Evolutionary conservation across 805 yeast genomes (phyloP).

Genomic region (Cyberlindnera mrakii): DNA sequence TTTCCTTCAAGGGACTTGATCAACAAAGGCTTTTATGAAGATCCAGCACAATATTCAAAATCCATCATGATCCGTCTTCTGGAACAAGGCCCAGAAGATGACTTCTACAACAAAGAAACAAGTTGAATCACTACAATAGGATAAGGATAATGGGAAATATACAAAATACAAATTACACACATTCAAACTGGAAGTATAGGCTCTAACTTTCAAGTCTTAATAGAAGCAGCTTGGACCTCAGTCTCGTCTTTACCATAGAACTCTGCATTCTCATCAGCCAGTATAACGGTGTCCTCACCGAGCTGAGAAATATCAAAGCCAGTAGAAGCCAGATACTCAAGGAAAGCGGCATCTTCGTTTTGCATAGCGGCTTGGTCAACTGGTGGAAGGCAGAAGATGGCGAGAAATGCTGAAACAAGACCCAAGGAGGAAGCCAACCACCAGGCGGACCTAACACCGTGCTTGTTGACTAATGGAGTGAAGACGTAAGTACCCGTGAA

Average conservation of each 20-base stretch:
- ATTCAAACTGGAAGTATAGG: not conserved
- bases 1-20: conserved; percentile 11
- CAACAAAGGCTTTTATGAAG: conserved; percentile 7
- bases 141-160: no score
- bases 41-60: conserved; percentile 5
- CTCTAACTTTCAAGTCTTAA: not conserved
- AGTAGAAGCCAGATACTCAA: conserved; percentile 55
- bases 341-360: conserved; percentile 68
- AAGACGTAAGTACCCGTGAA: conserved; percentile 86
- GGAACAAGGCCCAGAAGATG: conserved; percentile 4
- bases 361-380: conserved; percentile 80
- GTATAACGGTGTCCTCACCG: conserved; percentile 28
- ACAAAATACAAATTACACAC: no score
- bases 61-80: conserved; percentile 11
- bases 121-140: not conserved
- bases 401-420: conserved; percentile 60
- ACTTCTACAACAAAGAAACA: not conserved
- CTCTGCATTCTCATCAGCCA: conserved; percentile 2
- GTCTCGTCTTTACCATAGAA: conserved; percentile 1
- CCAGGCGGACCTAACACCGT: conserved; percentile 73
- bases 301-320: conserved; percentile 67
- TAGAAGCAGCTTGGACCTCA: not conserved
- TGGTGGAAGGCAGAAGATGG: conserved; percentile 68
- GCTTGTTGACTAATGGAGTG: conserved; percentile 66
- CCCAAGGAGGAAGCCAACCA: conserved; percentile 78